These are phyloP conservation scores for Nephelium lappaceum DNA, from an alignment of 345 rosid species.

Conservation along the genomic window DNA sequence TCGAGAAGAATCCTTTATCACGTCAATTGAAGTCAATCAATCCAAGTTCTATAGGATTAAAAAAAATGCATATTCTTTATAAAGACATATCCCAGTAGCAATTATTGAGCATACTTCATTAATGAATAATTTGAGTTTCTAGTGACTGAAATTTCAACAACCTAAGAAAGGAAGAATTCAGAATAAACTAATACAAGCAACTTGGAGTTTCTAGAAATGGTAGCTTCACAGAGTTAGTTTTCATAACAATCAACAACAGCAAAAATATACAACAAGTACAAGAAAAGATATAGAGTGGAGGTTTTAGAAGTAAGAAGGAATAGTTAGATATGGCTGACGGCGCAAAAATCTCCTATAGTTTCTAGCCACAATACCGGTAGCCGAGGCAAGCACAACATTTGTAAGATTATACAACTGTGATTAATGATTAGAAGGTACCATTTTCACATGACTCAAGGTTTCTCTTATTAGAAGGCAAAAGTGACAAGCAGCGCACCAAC, in stretches of 20 bases:
- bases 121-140: neutral
- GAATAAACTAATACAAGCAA: neutral
- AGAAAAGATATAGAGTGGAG: neutral
- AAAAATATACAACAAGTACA: neutral
- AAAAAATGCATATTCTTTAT: too few relatives aligned
- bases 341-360: neutral
- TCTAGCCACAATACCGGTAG: neutral
- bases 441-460: conserved; percentile 39
- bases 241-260: neutral
- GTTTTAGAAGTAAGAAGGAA: conserved; percentile 1
- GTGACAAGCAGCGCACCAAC: conserved; percentile 67
- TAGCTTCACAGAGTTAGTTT: neutral
- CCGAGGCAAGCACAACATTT: neutral
- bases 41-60: too few relatives aligned
- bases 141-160: neutral
- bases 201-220: neutral
- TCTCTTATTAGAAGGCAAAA: conserved; percentile 53
- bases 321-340: neutral
- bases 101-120: too few relatives aligned
- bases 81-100: too few relatives aligned
- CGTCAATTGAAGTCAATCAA: too few relatives aligned
- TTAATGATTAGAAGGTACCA: conserved; percentile 37
- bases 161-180: neutral
- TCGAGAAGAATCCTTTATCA: too few relatives aligned
- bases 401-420: neutral